phyloP scores from a whole-genome alignment of 202 grass and related monocot species.

The Setaria italica region DNA sequence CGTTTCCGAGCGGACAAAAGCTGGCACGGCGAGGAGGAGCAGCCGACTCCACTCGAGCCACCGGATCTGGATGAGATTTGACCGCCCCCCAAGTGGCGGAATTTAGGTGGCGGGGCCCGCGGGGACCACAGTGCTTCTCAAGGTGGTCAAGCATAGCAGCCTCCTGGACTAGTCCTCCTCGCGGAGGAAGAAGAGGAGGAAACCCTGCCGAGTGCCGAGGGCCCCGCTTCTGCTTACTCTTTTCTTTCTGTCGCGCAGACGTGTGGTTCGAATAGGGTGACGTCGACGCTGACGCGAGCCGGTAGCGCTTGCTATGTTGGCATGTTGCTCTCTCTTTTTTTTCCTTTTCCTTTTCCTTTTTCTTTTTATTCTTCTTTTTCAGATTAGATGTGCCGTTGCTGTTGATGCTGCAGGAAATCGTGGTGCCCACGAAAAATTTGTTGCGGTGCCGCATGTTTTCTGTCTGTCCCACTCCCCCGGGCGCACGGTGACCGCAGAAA shows the following conservation, averaged over 20 bases:
- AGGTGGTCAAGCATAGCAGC: background rate
- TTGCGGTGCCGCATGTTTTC: background rate
- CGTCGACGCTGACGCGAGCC: background rate
- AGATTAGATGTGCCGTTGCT: too few relatives aligned
- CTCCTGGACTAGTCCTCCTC: too few relatives aligned
- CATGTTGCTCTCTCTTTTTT: too few relatives aligned
- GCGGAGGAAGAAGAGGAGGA: too few relatives aligned
- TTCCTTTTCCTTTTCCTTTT: too few relatives aligned
- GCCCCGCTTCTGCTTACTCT: too few relatives aligned
- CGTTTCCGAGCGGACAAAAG: constrained; percentile 12
- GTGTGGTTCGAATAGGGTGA: background rate
- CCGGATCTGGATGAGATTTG: constrained; percentile 30
- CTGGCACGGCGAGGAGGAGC: background rate
- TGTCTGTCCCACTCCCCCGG: background rate
- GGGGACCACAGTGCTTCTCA: background rate
- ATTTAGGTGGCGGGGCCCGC: background rate
- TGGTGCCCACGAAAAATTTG: background rate
- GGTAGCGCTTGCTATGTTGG: too few relatives aligned
- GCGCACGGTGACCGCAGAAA: background rate
- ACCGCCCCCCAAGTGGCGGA: background rate
- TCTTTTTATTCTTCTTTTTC: too few relatives aligned
- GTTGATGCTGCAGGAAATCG: background rate
- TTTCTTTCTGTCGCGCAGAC: background rate
- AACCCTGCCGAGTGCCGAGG: too few relatives aligned
- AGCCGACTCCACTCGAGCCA: background rate